Evolutionary conservation across 202 grass and related monocot genomes (phyloP).

Genomic region (Zizania palustris): DNA sequence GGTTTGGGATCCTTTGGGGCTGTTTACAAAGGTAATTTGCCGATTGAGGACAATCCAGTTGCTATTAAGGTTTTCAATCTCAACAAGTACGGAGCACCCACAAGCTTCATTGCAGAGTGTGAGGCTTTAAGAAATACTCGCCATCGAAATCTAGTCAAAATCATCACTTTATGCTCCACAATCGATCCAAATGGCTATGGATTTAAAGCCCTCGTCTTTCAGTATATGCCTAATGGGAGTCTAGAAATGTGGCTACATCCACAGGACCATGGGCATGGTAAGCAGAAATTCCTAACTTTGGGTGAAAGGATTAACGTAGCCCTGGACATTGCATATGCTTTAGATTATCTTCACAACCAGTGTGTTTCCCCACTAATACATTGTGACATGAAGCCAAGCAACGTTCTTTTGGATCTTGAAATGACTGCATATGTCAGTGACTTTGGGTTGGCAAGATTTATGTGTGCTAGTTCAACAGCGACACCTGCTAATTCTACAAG

Average conservation of each 20-base stretch:
- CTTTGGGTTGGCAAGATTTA: slow-evolving; percentile 33
- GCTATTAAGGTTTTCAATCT: slow-evolving; percentile 52
- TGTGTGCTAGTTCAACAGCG: neutral
- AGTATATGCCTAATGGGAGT: slow-evolving; percentile 49
- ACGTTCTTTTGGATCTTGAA: slow-evolving; percentile 36
- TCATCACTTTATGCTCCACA: slow-evolving; percentile 41
- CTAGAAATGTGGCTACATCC: slow-evolving; percentile 46
- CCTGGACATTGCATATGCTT: slow-evolving; percentile 42
- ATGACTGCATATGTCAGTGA: slow-evolving; percentile 29
- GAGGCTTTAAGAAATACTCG: slow-evolving; percentile 35
- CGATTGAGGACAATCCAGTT: neutral
- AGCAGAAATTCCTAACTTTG: slow-evolving; percentile 26
- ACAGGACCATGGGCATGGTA: neutral
- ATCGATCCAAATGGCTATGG: slow-evolving; percentile 34
- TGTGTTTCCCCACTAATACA: slow-evolving; percentile 29
- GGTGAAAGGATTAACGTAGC: slow-evolving; percentile 36
- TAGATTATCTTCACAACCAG: slow-evolving; percentile 48
- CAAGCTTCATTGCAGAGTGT: slow-evolving; percentile 37
- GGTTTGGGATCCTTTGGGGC: slow-evolving; percentile 39
- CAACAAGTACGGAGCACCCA: slow-evolving; percentile 31
- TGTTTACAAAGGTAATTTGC: slow-evolving; percentile 32
- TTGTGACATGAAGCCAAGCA: slow-evolving; percentile 45
- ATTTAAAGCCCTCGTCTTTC: slow-evolving; percentile 43
- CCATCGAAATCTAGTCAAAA: slow-evolving; percentile 46
- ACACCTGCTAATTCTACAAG: neutral